Conservation (phyloP, 2,329 filamentous ascomycete species). For the Nannizziopsis arthrosporioides region DNA sequence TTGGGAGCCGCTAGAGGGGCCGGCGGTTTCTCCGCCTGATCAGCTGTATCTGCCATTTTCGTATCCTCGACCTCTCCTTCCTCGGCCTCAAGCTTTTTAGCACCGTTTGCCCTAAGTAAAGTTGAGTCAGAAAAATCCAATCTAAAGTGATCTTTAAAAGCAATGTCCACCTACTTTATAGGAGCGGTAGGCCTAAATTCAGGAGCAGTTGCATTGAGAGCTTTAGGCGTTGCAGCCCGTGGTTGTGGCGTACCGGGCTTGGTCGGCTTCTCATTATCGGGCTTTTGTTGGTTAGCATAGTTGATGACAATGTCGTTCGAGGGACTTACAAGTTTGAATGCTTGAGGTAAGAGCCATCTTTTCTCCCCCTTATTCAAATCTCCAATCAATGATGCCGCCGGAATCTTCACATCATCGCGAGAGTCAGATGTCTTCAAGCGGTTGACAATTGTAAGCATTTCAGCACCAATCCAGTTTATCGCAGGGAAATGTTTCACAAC, state of each 20-base stretch:
- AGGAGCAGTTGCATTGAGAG: constrained; percentile 31
- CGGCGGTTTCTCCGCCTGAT: background rate
- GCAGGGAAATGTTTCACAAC: constrained; percentile 75
- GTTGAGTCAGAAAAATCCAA: constrained; percentile 17
- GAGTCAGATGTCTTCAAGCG: constrained; percentile 33
- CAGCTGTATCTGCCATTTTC: constrained; percentile 35
- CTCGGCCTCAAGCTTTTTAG: constrained; percentile 17
- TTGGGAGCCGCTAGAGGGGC: background rate
- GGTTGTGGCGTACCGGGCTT: constrained; percentile 23
- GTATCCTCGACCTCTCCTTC: constrained; percentile 35
- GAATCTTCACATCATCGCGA: constrained; percentile 40
- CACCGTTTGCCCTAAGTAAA: constrained; percentile 24
- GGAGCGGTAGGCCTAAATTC: constrained; percentile 30
- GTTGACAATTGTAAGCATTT: constrained; percentile 34
- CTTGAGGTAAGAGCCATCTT: constrained; percentile 39
- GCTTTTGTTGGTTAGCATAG: constrained; percentile 19
- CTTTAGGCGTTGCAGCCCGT: constrained; percentile 24
- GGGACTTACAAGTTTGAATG: constrained; percentile 29
- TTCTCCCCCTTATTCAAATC: constrained; percentile 39
- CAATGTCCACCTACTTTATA: constrained; percentile 26
- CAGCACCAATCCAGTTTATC: constrained; percentile 70
- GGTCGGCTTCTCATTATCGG: constrained; percentile 19
- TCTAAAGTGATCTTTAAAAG: background rate
- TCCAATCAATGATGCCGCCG: constrained; percentile 39
- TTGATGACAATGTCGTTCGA: constrained; percentile 15